These are phyloP conservation scores for Rhytidhysteron rufulum DNA, from an alignment of 2,329 filamentous ascomycete species.

Conservation along the genomic window DNA sequence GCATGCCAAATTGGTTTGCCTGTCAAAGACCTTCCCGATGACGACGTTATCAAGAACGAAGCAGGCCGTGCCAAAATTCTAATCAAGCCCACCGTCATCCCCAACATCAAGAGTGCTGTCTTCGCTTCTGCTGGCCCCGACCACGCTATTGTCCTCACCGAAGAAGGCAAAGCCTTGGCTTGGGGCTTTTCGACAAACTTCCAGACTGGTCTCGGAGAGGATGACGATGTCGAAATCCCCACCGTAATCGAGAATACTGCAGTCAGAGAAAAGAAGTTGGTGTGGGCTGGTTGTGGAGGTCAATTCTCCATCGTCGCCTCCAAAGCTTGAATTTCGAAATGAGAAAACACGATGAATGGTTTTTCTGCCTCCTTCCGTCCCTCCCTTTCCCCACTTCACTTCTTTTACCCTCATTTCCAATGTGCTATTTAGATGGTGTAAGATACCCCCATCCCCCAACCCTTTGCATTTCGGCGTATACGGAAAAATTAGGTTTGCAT, in stretches of 20 bases:
- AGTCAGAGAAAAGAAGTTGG: conserved; percentile 68
- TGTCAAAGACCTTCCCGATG: conserved; percentile 36
- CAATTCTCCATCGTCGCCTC: conserved; percentile 70
- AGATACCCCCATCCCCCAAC: no score
- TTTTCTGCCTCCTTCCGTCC: no score
- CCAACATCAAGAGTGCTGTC: conserved; percentile 54
- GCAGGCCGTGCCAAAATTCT: conserved; percentile 67
- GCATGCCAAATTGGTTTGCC: conserved; percentile 51
- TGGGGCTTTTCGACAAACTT: conserved; percentile 82
- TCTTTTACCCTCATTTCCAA: no score
- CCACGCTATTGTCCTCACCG: conserved; percentile 67
- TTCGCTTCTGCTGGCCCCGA: conserved; percentile 64
- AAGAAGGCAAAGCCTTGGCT: conserved; percentile 66
- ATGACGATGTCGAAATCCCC: conserved; percentile 75
- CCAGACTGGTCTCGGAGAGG: conserved; percentile 72
- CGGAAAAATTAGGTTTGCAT: no score
- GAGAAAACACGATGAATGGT: no score
- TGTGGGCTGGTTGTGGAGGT: conserved; percentile 80
- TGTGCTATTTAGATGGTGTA: no score
- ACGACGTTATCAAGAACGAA: conserved; percentile 50
- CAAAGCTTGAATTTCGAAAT: neutral
- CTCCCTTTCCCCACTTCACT: no score
- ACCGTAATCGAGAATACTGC: conserved; percentile 83
- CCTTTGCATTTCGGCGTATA: no score
- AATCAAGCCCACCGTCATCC: conserved; percentile 59